These are phyloP conservation scores for Metschnikowia vanudenii DNA, from an alignment of 805 yeast genomes.

Conservation along the genomic window DNA sequence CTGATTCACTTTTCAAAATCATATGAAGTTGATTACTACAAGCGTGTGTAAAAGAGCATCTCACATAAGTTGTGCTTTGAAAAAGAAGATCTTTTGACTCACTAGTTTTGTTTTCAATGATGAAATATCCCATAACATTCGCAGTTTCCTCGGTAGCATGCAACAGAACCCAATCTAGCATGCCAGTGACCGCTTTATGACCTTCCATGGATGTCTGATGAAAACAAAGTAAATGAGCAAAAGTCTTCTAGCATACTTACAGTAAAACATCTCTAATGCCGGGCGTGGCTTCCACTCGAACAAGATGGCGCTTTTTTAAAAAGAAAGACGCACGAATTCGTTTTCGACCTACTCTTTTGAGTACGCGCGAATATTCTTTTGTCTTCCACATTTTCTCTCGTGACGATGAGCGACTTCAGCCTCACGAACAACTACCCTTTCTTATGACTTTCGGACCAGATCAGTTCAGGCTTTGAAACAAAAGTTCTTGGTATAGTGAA, in stretches of 20 bases:
- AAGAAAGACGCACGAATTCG: no score
- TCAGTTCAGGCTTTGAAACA: no score
- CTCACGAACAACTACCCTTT: no score
- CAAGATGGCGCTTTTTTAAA: no score
- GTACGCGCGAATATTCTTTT: no score
- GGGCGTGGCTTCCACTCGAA: no score
- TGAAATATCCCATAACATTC: constrained; percentile 80
- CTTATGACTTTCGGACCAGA: no score
- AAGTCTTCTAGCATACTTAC: neutral
- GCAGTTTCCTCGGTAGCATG: constrained; percentile 96
- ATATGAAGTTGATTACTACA: constrained; percentile 21
- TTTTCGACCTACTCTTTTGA: no score
- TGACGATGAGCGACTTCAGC: no score
- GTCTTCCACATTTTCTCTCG: no score
- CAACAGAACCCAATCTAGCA: constrained; percentile 81
- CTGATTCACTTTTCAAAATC: constrained; percentile 46
- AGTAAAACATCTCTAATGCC: neutral
- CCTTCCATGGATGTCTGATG: constrained; percentile 96
- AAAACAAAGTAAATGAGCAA: constrained; percentile 9
- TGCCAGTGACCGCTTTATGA: constrained; percentile 80
- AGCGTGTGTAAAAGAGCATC: constrained; percentile 28
- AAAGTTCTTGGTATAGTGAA: no score
- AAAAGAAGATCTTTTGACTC: neutral
- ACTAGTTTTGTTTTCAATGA: constrained; percentile 48
- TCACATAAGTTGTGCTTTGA: neutral